A percentile compares a stretch with the other conserved stretches of the same genome.
These are phyloP conservation scores for Iris macrosiphon DNA, from an alignment of 106 monocot species.

Conservation along the genomic window DNA sequence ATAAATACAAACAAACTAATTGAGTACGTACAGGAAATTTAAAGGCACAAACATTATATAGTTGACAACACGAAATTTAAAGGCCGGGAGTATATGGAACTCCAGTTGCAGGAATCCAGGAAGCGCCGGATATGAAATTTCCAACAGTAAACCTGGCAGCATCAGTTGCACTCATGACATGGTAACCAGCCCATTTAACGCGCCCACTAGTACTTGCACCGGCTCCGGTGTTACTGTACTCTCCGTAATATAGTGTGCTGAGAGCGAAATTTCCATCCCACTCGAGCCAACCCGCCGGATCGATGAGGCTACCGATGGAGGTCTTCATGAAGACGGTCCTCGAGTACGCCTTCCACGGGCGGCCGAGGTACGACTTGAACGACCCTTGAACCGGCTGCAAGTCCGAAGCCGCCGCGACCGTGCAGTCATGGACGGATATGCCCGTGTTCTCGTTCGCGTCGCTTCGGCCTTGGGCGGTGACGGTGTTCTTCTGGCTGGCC, in stretches of 20 bases:
- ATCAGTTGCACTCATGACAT: slow-evolving; percentile 6
- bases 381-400: neutral
- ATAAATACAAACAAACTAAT: too few species aligned
- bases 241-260: slow-evolving; percentile 2
- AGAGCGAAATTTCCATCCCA: slow-evolving; percentile 7
- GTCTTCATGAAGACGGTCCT: slow-evolving; percentile 28
- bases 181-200: slow-evolving; percentile 9
- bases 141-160: slow-evolving; percentile 4
- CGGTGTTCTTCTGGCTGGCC: slow-evolving; percentile 20
- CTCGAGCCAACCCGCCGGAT: slow-evolving; percentile 13
- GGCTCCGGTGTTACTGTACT: slow-evolving; percentile 11
- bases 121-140: slow-evolving; percentile 9
- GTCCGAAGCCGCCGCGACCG: slow-evolving; percentile 3
- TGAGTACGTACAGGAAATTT: too few species aligned
- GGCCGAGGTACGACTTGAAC: slow-evolving; percentile 17
- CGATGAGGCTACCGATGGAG: slow-evolving; percentile 12
- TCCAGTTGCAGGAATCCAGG: slow-evolving; percentile 14
- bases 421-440: slow-evolving; percentile 19
- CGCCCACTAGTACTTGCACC: neutral
- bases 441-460: slow-evolving; percentile 15
- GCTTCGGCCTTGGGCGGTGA: slow-evolving; percentile 22
- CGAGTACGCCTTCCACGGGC: slow-evolving; percentile 34
- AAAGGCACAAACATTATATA: too few species aligned
- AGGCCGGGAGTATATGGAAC: slow-evolving; percentile 10
- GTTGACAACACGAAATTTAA: too few species aligned